Percentiles rank a stretch among this genome's conserved stretches.
Evolutionary conservation across 441 rosid species (phyloP).

Genomic region (Omphalea diandra): DNA sequence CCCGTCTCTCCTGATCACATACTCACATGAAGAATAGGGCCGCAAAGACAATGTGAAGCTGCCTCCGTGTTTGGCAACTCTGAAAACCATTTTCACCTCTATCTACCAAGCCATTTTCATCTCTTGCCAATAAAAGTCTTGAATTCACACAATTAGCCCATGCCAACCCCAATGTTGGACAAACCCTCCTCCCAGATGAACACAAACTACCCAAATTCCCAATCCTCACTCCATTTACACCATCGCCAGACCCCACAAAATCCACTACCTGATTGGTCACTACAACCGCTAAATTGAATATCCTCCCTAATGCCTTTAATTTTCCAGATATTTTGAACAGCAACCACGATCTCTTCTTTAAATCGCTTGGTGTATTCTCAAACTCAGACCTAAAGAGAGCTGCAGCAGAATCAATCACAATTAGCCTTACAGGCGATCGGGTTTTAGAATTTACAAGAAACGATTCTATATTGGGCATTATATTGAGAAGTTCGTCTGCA

Average conservation of each 20-base stretch:
- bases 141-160: slow-evolving; percentile 90
- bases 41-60: slow-evolving; percentile 62
- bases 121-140: slow-evolving; percentile 61
- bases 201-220: slow-evolving; percentile 63
- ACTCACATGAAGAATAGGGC: slow-evolving; percentile 57
- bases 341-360: slow-evolving; percentile 61
- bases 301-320: slow-evolving; percentile 60
- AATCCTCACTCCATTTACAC: slow-evolving; percentile 53
- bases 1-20: slow-evolving; percentile 56
- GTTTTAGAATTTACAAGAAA: slow-evolving; percentile 40
- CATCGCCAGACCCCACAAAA: slow-evolving; percentile 50
- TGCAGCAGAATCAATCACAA: slow-evolving; percentile 78
- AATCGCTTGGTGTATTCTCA: slow-evolving; percentile 63
- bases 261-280: slow-evolving; percentile 89
- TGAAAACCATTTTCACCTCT: slow-evolving; percentile 18
- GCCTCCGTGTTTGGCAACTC: slow-evolving; percentile 36
- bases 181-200: slow-evolving; percentile 70
- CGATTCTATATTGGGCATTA: slow-evolving; percentile 56
- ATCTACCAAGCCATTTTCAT: too few relatives aligned
- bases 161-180: slow-evolving; percentile 72
- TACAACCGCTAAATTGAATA: slow-evolving; percentile 60
- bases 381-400: slow-evolving; percentile 85
- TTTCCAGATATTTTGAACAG: slow-evolving; percentile 72
- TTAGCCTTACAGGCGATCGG: slow-evolving; percentile 54
- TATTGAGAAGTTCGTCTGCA: slow-evolving; percentile 70